phyloP scores from a whole-genome alignment of 106 monocot species.

The Hemerocallis citrina region DNA sequence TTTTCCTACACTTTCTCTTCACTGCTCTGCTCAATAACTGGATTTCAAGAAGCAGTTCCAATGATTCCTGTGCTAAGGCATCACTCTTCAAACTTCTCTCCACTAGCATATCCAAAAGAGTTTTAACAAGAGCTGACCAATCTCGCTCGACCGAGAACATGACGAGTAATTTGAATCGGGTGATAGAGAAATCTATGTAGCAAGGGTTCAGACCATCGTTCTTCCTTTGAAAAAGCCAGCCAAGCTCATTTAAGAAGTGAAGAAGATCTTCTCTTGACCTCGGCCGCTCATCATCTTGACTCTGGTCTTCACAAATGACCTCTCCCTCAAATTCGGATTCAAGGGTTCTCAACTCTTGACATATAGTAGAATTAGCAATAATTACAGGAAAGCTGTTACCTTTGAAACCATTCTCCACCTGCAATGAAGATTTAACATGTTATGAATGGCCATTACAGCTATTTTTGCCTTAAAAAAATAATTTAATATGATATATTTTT shows the following conservation, averaged over 20 bases:
- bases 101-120: slow-evolving; percentile 57
- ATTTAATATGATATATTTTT: not conserved
- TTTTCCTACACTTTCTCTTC: slow-evolving; percentile 70
- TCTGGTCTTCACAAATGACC: slow-evolving; percentile 16
- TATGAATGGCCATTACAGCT: not conserved
- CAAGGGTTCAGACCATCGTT: not conserved
- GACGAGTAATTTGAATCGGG: slow-evolving; percentile 68
- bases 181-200: slow-evolving; percentile 39
- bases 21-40: slow-evolving; percentile 80
- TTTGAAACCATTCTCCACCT: slow-evolving; percentile 98
- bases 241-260: slow-evolving; percentile 89
- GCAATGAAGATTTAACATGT: not conserved
- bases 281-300: slow-evolving; percentile 17
- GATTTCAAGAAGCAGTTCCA: slow-evolving; percentile 62
- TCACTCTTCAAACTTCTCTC: slow-evolving; percentile 37
- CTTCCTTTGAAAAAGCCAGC: slow-evolving; percentile 87
- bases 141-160: slow-evolving; percentile 76
- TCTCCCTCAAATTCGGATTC: slow-evolving; percentile 62
- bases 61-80: slow-evolving; percentile 35
- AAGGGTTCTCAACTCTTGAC: slow-evolving; percentile 70
- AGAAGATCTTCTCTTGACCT: slow-evolving; percentile 53
- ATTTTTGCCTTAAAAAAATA: not conserved
- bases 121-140: slow-evolving; percentile 50
- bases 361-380: slow-evolving; percentile 59
- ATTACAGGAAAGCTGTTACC: slow-evolving; percentile 90